These are phyloP conservation scores for Talaromyces funiculosus DNA, from an alignment of 2,329 filamentous ascomycete genomes.

Conservation along the genomic window DNA sequence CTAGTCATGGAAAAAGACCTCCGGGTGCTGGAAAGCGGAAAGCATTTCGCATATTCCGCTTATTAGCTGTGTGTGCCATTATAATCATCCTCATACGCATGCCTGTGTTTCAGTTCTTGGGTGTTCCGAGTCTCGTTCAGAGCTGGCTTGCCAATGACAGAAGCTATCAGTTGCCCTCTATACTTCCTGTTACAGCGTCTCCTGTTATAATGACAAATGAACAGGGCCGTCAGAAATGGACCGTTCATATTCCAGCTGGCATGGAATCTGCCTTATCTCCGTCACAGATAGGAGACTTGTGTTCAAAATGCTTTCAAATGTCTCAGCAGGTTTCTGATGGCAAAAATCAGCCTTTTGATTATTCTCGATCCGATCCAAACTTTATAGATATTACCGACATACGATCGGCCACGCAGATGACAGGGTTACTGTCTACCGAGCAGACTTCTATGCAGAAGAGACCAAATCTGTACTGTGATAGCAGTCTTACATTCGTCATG, in stretches of 20 bases:
- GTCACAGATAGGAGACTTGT: conserved; percentile 64
- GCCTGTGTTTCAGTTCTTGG: neutral
- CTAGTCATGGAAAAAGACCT: conserved; percentile 58
- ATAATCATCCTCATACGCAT: conserved; percentile 43
- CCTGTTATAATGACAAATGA: conserved; percentile 65
- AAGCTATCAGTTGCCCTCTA: conserved; percentile 41
- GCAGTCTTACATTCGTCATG: conserved; percentile 70
- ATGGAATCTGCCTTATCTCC: conserved; percentile 62
- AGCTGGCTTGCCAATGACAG: conserved; percentile 31
- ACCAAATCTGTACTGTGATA: conserved; percentile 52
- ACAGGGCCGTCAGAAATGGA: conserved; percentile 66
- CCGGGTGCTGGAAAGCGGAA: conserved; percentile 54
- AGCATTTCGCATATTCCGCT: conserved; percentile 52
- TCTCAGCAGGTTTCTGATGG: conserved; percentile 53
- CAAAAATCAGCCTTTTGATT: conserved; percentile 42
- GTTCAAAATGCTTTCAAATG: conserved; percentile 60
- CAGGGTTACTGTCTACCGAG: conserved; percentile 23
- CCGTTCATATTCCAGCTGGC: conserved; percentile 67
- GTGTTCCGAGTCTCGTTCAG: neutral
- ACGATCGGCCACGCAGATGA: conserved; percentile 43
- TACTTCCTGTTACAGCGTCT: conserved; percentile 65
- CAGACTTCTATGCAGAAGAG: conserved; percentile 13
- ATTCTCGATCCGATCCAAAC: conserved; percentile 59
- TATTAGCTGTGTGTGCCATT: conserved; percentile 51
- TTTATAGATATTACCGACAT: conserved; percentile 73